Base-by-base conservation (phyloP, 225 moss, liverwort and hornwort species). In the Marchantia paleacea region DNA sequence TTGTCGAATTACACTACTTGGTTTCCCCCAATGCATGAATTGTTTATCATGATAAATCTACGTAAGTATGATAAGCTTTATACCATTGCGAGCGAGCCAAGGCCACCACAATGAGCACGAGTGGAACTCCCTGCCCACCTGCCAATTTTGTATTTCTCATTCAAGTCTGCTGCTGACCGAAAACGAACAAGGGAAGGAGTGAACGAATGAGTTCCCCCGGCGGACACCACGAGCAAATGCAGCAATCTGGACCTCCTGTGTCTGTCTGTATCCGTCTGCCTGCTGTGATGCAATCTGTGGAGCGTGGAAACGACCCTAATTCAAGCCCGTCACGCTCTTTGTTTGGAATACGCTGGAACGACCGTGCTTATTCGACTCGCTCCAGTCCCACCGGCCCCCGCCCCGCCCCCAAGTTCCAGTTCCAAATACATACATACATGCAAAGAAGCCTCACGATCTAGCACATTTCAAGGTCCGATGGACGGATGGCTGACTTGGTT, bases 341-440 rank as follows among this genome's bases (percentile, higher is more conserved):
- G 10, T 60, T 18, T 54, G 60, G n/a, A 19, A 60, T 30, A 57
- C 58, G 55, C 48, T 29, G 39, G 75, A 29, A 20, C 13, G 25
- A 51, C 31, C 69, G 28, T 10, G 28, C 78, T 63, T 78, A 65
- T 51, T 47, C 20, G 30, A 20, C 47, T 58, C 8, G 39, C 75
- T 16, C 55, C 53, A 16, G 31, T 10, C 8, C 26, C 39, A 39
- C 5, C 39, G 3, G 75, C 14, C 26, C 53, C 75, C 55, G 57
- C 75, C 57, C 75, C n/a, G 26, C 75, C 60, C n/a, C n/a, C n/a
- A n/a, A n/a, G n/a, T n/a, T n/a, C n/a, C 72, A 72, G 12, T 52
- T 72, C 75, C 75, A 26, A 39, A 30, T 25, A 28, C 15, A 30
- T 26, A 67, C 9, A 5, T 48, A 15, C 75, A 52, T 50, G 12